Base-by-base conservation (phyloP, 768 basidiomycete species). In the Xanthoconium stramineum region DNA sequence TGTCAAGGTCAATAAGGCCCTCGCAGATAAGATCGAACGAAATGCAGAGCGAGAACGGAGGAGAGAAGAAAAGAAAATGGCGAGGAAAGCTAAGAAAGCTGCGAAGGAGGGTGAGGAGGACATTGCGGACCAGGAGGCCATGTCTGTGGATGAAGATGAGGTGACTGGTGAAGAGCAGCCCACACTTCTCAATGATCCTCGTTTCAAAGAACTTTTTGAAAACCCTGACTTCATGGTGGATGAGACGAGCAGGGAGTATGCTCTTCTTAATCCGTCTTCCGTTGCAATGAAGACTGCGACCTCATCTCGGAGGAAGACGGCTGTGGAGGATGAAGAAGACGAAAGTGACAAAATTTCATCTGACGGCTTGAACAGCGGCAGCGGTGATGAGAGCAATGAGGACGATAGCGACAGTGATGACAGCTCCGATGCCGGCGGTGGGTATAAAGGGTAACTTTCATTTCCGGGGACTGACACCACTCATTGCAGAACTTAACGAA, bases 211-310 rank as follows among this genome's bases (percentile, higher is more conserved):
- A 44, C 80, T 99, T 38, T 99, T 97, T 72, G 85, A 91, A 74
- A 86, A 97, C 66, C 88, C 92, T 5, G 90, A 91, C 53, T 99
- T 92, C 71, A 81, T 88, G 65, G 90, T 99, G 61, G 96, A 98
- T 72, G 91, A 94, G 75, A 81, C 74, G 40, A 90, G 78, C 61
- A 79, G 91, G 64, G 97, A 98, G 75, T 98, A 80, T 69, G 89
- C 87, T n/a, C 72, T 98, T 61, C 83, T 98, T 68, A 94, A 98
- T 70, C 96, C 96, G 14, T 95, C 94, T 19, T 74, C 87, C 11
- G 84, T 75, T n/a, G 79, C 82, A 32, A 80, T 81, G 67, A 82
- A 77, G 68, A 73, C 76, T 66, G 68, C 45, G 49, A 65, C 63
- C 52, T 69, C 57, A 56, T 65, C 61, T 35, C 73, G 77, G 60